phyloP scores from a whole-genome alignment of 257 asterid genomes.

The Nicotiana attenuata region DNA sequence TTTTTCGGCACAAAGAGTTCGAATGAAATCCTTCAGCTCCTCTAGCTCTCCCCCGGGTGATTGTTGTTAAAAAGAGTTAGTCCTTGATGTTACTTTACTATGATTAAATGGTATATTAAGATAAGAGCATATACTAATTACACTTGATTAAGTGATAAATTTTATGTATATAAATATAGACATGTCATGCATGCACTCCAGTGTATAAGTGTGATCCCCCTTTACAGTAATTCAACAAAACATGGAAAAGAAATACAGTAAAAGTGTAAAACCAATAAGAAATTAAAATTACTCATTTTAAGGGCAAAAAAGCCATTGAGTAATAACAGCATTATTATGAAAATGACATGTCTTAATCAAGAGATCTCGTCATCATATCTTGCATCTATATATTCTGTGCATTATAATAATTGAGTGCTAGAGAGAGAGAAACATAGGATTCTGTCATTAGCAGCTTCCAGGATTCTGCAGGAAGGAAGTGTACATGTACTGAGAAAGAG shows the following conservation, averaged over 20 bases:
- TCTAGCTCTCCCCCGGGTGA: too few species aligned
- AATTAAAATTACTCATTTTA: neutral
- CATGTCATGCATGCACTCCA: too few species aligned
- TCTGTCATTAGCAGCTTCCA: conserved; percentile 51
- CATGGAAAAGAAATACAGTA: neutral
- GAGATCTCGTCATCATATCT: conserved; percentile 4
- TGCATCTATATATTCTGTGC: conserved; percentile 4
- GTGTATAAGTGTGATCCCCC: too few species aligned
- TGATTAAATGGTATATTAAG: too few species aligned
- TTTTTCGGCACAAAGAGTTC: too few species aligned
- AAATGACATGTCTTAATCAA: conserved; percentile 13
- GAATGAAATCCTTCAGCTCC: too few species aligned
- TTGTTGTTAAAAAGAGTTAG: too few species aligned
- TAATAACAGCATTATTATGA: neutral
- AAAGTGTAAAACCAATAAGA: neutral
- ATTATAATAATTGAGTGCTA: neutral
- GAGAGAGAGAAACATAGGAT: conserved; percentile 36
- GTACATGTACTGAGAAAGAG: neutral
- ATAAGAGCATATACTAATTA: too few species aligned
- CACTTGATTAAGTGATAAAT: too few species aligned
- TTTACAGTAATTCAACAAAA: neutral
- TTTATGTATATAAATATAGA: too few species aligned
- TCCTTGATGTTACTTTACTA: too few species aligned
- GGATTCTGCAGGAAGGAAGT: conserved; percentile 37
- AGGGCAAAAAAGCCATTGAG: conserved; percentile 16